phyloP scores from a whole-genome alignment of 1,284 basidiomycete genomes.

The Flammula alnicola region DNA sequence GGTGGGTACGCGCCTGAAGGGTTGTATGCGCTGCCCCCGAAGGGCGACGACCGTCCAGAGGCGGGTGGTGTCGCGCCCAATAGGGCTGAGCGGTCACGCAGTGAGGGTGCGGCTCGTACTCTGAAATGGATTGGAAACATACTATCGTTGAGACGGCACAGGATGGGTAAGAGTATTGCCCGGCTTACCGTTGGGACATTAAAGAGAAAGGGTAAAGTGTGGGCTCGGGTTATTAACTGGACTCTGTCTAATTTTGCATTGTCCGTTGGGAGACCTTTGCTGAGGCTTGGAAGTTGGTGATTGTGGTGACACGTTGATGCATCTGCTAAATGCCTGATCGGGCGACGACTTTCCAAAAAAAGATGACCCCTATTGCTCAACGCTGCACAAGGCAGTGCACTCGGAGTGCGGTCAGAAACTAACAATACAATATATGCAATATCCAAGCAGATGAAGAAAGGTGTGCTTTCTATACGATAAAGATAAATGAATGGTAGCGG shows the following conservation, averaged over 20 bases:
- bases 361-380: conserved; percentile 5
- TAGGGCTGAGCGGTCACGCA: conserved; percentile 71
- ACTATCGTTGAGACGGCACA: not conserved
- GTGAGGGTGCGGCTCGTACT: conserved; percentile 47
- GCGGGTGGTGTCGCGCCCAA: conserved; percentile 68
- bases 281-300: no score
- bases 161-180: not conserved
- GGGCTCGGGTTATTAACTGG: conserved; percentile 3
- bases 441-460: conserved; percentile 11
- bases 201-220: conserved; percentile 13
- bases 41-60: conserved; percentile 78
- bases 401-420: no score
- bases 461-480: not conserved
- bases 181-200: conserved; percentile 63
- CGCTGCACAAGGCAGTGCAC: no score
- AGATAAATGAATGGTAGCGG: conserved; percentile 20
- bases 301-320: conserved; percentile 27
- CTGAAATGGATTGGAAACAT: no score
- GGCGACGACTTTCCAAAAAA: conserved; percentile 19
- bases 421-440: conserved; percentile 10
- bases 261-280: conserved; percentile 17
- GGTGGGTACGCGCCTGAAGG: conserved; percentile 27
- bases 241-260: conserved; percentile 32
- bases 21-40: conserved; percentile 36
- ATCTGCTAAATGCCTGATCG: conserved; percentile 16